A percentile compares a stretch with the other conserved stretches of the same genome.
Conservation (phyloP, 2,329 filamentous ascomycete genomes). For the Zasmidium angulare region DNA sequence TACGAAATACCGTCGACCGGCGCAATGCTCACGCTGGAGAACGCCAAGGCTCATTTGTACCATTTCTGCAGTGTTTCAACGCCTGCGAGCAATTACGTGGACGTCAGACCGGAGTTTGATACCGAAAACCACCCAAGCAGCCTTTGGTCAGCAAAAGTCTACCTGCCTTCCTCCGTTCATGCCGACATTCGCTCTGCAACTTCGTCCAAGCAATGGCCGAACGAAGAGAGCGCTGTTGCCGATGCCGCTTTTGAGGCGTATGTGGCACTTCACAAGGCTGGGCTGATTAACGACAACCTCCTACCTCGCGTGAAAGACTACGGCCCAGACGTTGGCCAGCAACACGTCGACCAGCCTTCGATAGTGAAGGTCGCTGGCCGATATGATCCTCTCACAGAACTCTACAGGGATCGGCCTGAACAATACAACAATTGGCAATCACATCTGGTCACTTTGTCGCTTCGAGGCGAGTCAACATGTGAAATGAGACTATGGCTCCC, state of each 20-base stretch:
- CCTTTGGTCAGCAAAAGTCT: conserved; percentile 60
- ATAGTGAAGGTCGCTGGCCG: conserved; percentile 23
- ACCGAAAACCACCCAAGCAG: conserved; percentile 39
- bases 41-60: conserved; percentile 72
- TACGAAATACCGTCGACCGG: conserved; percentile 50
- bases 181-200: conserved; percentile 55
- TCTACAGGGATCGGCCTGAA: background rate
- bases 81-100: conserved; percentile 58
- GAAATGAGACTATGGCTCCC: conserved; percentile 27
- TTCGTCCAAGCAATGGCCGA: conserved; percentile 62
- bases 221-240: conserved; percentile 69
- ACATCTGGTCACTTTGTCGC: conserved; percentile 5
- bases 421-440: conserved; percentile 5
- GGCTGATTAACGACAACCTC: conserved; percentile 74
- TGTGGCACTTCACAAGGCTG: conserved; percentile 64
- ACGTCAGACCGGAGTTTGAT: conserved; percentile 68
- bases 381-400: conserved; percentile 11
- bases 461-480: conserved; percentile 1
- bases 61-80: conserved; percentile 70
- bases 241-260: conserved; percentile 86
- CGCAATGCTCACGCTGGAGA: conserved; percentile 69
- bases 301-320: conserved; percentile 57
- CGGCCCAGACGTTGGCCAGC: conserved; percentile 19
- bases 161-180: conserved; percentile 71
- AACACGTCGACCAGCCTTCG: conserved; percentile 28